These are phyloP conservation scores for Warburgia ugandensis DNA, from an alignment of 164 flowering plant genomes.

Conservation along the genomic window DNA sequence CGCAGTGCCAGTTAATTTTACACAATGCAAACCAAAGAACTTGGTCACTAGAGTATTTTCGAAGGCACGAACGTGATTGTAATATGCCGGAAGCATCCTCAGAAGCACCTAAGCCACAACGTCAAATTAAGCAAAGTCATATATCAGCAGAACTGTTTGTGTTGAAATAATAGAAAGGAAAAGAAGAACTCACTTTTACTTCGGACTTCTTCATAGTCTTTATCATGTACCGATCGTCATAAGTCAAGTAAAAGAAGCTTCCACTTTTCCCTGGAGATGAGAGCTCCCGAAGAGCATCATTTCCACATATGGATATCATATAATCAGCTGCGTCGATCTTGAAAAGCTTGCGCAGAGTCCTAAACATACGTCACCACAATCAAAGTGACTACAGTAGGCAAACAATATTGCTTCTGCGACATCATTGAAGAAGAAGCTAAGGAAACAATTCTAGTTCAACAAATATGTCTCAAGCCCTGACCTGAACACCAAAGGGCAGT, in stretches of 20 bases:
- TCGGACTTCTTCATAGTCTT: slow-evolving; percentile 87
- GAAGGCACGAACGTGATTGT: slow-evolving; percentile 71
- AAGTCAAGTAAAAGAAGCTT: slow-evolving; percentile 80
- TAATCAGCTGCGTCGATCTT: slow-evolving; percentile 93
- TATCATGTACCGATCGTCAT: slow-evolving; percentile 83
- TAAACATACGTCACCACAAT: too few relatives aligned
- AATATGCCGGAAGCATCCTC: slow-evolving; percentile 87
- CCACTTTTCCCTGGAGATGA: slow-evolving; percentile 99
- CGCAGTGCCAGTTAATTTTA: slow-evolving; percentile 61
- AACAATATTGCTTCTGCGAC: too few relatives aligned
- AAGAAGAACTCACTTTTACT: slow-evolving; percentile 47
- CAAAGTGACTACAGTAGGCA: too few relatives aligned
- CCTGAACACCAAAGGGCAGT: slow-evolving; percentile 88
- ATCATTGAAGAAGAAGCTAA: background rate
- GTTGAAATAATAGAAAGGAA: background rate
- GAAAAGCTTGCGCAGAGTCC: slow-evolving; percentile 84
- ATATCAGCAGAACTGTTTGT: background rate
- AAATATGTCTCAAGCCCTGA: slow-evolving; percentile 14
- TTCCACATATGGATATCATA: slow-evolving; percentile 92
- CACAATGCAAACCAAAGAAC: slow-evolving; percentile 87
- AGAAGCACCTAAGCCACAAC: slow-evolving; percentile 47
- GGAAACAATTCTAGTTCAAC: background rate
- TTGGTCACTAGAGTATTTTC: slow-evolving; percentile 82
- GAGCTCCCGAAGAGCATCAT: slow-evolving; percentile 90
- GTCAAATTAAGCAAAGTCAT: background rate